phyloP scores from a whole-genome alignment of 73 alveolate species.

The Tetrahymena thermophila region DNA sequence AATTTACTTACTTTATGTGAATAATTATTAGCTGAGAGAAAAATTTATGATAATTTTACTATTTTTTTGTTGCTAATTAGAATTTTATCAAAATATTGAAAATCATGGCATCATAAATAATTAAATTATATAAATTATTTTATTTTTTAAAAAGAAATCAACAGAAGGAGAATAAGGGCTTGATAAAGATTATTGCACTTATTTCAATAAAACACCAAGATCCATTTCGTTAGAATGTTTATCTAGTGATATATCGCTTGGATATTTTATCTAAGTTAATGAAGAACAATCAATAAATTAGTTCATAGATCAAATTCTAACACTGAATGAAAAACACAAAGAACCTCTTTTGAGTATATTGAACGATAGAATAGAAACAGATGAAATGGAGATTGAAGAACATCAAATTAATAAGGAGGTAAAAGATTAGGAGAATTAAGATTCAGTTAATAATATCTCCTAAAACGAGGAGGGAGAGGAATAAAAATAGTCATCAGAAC shows the following conservation, averaged over 20 bases:
- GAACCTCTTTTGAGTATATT: background rate
- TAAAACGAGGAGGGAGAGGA: background rate
- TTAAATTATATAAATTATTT: background rate
- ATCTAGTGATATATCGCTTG: background rate
- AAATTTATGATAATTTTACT: too few relatives aligned
- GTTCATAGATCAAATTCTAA: background rate
- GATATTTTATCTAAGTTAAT: background rate
- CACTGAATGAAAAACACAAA: background rate
- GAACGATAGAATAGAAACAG: background rate
- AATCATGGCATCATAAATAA: too few relatives aligned
- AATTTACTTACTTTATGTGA: too few relatives aligned
- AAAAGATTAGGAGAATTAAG: too few relatives aligned
- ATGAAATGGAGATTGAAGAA: background rate
- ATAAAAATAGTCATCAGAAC: background rate
- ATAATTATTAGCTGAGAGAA: too few relatives aligned
- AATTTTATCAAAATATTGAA: too few relatives aligned
- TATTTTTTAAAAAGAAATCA: background rate
- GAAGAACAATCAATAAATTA: background rate
- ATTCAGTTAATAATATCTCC: background rate
- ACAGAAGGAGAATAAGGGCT: background rate
- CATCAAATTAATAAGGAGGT: background rate
- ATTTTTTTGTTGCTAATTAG: too few relatives aligned
- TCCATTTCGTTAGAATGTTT: background rate
- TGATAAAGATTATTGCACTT: background rate
- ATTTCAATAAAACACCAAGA: background rate